Base-by-base conservation (phyloP, 768 basidiomycete species). In the Hemileccinum impolitum region DNA sequence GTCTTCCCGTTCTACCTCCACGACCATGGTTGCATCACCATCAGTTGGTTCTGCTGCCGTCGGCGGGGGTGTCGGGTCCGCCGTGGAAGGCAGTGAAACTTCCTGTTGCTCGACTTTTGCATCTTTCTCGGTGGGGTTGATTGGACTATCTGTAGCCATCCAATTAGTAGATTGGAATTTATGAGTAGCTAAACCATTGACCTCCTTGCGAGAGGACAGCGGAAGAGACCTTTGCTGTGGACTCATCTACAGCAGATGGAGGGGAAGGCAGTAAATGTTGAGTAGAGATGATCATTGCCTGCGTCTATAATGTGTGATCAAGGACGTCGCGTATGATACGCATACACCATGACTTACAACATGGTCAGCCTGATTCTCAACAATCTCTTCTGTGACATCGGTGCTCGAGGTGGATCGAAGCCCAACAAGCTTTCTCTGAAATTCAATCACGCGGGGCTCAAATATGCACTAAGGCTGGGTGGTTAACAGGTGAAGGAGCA, bases 381-480 rank as follows among this genome's bases (percentile, higher is more conserved):
- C 72, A 34, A 89, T 84, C 55, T 91, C 90, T 48, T 93, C 90
- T 5, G 87, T 84, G 23, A 89, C 78, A 52, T 84, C 79, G 11
- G 76, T 68, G 42, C 73, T 74, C 30, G 75, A 79, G n/a, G 74
- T 68, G 30, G 77, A 68, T 19, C 66, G 71, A 48, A 77, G 61
- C 11, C 77, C 76, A 15, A 72, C 67, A 21, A 79, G 75, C 66
- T 94, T 93, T 55, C 77, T 76, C 25, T 91, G 85, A 59, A 94
- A 96, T 53, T 96, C 88, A 49, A 99, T 85, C 34, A 94, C 81
- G 17, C 91, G 84, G 13, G 96, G 94, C 55, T 96, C 93, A 56
- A 98, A 98, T 28, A 97, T 73, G 60, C 88, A 87, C 94, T 97
- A 56, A 25, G 39, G 17, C 12, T 25, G 4, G 13, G n/a, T 34